Percentiles rank a stretch among this genome's conserved stretches.
These are phyloP conservation scores for Solanum megistacrolobum DNA, from an alignment of 257 asterid species.

Conservation along the genomic window DNA sequence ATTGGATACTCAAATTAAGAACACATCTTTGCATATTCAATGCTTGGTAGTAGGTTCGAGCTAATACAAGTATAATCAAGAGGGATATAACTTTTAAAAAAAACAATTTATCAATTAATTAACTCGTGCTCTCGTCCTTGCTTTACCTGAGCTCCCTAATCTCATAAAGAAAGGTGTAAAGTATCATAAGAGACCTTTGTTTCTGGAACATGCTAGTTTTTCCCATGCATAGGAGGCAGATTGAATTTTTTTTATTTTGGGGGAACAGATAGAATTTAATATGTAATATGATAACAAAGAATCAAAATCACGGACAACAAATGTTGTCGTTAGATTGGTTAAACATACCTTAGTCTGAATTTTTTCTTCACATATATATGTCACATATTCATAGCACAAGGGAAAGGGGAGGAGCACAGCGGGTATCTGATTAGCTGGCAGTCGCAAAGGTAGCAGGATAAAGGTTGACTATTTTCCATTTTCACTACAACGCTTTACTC, in stretches of 20 bases:
- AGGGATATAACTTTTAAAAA: not conserved
- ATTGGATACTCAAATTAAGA: not conserved
- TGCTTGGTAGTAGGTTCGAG: not conserved
- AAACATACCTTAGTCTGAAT: not conserved
- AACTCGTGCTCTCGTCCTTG: not conserved
- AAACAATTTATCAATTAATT: not conserved
- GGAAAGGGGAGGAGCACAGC: not conserved
- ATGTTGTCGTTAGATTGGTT: not conserved
- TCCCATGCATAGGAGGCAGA: not conserved
- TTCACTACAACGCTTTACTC: not conserved
- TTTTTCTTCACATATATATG: not conserved
- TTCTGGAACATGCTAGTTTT: not conserved
- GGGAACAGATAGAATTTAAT: not conserved
- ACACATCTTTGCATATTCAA: not conserved
- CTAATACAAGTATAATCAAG: not conserved
- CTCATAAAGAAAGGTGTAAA: not conserved
- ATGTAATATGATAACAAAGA: not conserved
- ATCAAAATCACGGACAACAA: not conserved
- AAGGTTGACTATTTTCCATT: not conserved
- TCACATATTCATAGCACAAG: not conserved
- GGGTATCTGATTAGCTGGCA: not conserved
- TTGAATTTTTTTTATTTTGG: not conserved
- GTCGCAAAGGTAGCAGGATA: not conserved
- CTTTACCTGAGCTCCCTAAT: not conserved
- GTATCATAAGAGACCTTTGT: not conserved